Conservation (phyloP, 192 early-diverging fungal species). For the Oehlia diaphana region DNA sequence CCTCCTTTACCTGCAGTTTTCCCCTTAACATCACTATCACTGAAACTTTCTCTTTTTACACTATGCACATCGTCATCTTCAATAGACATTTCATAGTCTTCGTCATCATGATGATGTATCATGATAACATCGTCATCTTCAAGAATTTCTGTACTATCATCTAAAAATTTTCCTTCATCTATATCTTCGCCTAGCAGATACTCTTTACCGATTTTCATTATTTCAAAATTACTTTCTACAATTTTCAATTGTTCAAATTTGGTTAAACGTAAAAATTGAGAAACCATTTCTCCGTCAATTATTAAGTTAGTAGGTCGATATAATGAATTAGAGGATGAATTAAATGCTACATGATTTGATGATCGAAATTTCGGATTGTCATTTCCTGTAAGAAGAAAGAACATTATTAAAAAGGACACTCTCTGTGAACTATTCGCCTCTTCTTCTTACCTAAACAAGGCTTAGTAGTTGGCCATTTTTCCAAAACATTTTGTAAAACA, state of each 20-base stretch:
- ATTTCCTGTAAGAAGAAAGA: not conserved
- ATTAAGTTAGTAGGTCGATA: not conserved
- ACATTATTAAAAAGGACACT: not conserved
- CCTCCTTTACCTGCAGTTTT: not conserved
- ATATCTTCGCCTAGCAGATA: not conserved
- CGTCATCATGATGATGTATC: not conserved
- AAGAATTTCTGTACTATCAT: not conserved
- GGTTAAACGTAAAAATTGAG: slow-evolving; percentile 16
- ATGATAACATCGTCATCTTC: not conserved
- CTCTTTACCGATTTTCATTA: not conserved
- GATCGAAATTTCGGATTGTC: not conserved
- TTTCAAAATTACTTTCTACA: not conserved
- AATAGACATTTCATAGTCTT: not conserved
- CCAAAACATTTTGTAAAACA: slow-evolving; percentile 13
- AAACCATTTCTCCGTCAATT: slow-evolving; percentile 24
- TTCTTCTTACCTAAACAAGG: slow-evolving; percentile 12
- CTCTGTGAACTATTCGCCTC: not conserved
- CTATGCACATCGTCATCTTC: not conserved
- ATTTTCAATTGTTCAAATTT: slow-evolving; percentile 10
- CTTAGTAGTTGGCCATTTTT: slow-evolving; percentile 14
- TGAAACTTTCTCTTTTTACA: not conserved
- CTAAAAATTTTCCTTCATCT: not conserved
- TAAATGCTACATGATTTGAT: not conserved
- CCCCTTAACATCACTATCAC: not conserved
- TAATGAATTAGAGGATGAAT: not conserved